Base-by-base conservation (phyloP, 371 early-diverging fungal species). In the Parasitella parasitica region DNA sequence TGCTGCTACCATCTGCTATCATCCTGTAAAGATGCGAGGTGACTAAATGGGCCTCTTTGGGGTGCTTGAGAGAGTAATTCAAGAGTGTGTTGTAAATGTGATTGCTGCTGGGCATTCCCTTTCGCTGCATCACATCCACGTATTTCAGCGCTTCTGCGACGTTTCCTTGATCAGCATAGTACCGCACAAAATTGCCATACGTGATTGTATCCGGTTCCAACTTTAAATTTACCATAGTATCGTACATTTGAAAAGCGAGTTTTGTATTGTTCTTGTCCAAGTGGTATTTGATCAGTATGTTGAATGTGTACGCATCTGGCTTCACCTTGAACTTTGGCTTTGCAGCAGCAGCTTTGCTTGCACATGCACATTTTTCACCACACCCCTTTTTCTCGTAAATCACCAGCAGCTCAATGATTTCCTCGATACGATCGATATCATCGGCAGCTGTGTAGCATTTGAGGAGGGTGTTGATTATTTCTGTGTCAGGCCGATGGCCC, bases 231-330 rank as follows among this genome's bases (percentile, higher is more conserved):
- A 63, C 65, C 71, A 74, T 71, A 38, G 56, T 54, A 61, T 74
- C 69, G 26, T 71, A 71, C 22, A 52, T 59, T 39, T 58, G 57
- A 30, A 74, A 71, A 9, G 75, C 75, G 55, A 66, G 58, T 37
- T 71, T 49, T 18, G 61, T 26, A 8, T 64, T 41, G 18, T 58
- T 27, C 11, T 66, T 60, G n/a, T 34, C 27, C 6, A 74, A 35
- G 13, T 66, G 41, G 15, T 74, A 38, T 13, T 69, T 53, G 27
- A 74, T 71, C 39, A 72, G 52, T 20, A 61, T 69, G 38, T 69
- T 69, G 28, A 63, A 72, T 3, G 72, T 72, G 24, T 66, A 72
- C 22, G 35, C 30, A 36, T 72, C 69, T 20, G 72, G 72, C 16
- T 26, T 50, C 18, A 71, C 36, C 12, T 67, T 55, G 12, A 15